Evolutionary conservation across 257 asterid species (phyloP).

Genomic region (Fraxinus cuspidata): DNA sequence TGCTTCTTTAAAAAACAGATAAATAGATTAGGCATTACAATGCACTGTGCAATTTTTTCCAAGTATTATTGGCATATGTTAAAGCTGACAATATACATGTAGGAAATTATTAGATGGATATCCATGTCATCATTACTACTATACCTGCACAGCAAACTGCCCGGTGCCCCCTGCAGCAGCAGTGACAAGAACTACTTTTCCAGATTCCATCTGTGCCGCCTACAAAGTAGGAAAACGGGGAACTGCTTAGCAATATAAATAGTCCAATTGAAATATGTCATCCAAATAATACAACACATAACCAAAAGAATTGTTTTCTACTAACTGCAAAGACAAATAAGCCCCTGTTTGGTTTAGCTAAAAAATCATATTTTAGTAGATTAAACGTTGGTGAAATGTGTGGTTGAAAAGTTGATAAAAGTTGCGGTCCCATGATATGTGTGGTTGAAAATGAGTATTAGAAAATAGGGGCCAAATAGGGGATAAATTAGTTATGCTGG

Average conservation of each 20-base stretch:
- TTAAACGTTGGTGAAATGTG: too few relatives aligned
- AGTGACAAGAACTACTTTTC: conserved; percentile 89
- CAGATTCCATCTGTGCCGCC: conserved; percentile 90
- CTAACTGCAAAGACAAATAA: neutral
- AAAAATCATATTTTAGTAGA: too few relatives aligned
- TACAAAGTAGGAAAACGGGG: conserved; percentile 31
- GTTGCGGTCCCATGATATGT: too few relatives aligned
- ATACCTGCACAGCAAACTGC: conserved; percentile 99
- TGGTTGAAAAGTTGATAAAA: too few relatives aligned
- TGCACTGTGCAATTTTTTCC: neutral
- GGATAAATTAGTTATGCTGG: neutral
- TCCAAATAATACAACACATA: conserved; percentile 10
- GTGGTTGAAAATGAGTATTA: too few relatives aligned
- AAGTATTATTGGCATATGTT: neutral
- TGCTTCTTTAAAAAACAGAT: conserved; percentile 4
- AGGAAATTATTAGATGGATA: conserved; percentile 6
- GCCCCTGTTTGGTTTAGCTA: too few relatives aligned
- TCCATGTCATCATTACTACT: conserved; percentile 17
- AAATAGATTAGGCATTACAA: neutral
- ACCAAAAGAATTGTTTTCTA: conserved; percentile 7
- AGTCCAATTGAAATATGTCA: neutral
- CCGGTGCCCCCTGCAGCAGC: conserved; percentile 99
- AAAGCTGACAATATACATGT: conserved; percentile 11
- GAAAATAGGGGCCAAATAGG: too few relatives aligned
- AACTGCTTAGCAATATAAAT: conserved; percentile 19